These are phyloP conservation scores for Sanghuangporus weigelae DNA, from an alignment of 1,284 basidiomycete species.

Conservation along the genomic window DNA sequence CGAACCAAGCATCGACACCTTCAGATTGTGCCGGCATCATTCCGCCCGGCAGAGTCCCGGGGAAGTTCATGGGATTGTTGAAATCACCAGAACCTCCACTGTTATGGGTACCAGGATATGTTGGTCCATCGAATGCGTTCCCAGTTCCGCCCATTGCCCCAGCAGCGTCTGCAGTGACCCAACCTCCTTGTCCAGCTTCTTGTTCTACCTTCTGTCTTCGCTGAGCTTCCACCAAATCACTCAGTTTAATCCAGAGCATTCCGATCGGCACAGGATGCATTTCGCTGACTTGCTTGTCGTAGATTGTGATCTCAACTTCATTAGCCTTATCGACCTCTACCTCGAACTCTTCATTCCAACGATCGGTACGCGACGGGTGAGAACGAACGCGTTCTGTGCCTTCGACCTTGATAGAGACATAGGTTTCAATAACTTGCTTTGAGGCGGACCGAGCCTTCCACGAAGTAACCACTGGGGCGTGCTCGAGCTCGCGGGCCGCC, in stretches of 20 bases:
- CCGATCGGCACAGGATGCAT: conserved; percentile 86
- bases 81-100: conserved; percentile 21
- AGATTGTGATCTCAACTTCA: conserved; percentile 96
- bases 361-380: conserved; percentile 89
- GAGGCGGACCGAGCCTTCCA: conserved; percentile 66
- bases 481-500: conserved; percentile 91
- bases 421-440: conserved; percentile 81
- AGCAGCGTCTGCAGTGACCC: conserved; percentile 83
- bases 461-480: conserved; percentile 68
- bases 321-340: conserved; percentile 97
- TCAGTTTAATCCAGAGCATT: conserved; percentile 93
- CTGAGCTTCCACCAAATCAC: conserved; percentile 92
- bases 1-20: conserved; percentile 96
- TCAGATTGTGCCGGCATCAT: conserved; percentile 40
- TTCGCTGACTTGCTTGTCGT: conserved; percentile 86
- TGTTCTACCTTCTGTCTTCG: conserved; percentile 88
- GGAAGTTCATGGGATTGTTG: conserved; percentile 12
- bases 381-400: conserved; percentile 91
- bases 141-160: conserved; percentile 12
- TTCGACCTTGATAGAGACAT: conserved; percentile 94
- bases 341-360: conserved; percentile 98
- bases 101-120: conserved; percentile 18
- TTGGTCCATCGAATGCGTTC: conserved; percentile 3
- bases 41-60: conserved; percentile 18
- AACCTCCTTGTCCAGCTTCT: conserved; percentile 82